Evolutionary conservation across 306 rosid species (phyloP), one percentile per base, ranked within the genome.

Genomic region (Fragaria iinumae): DNA sequence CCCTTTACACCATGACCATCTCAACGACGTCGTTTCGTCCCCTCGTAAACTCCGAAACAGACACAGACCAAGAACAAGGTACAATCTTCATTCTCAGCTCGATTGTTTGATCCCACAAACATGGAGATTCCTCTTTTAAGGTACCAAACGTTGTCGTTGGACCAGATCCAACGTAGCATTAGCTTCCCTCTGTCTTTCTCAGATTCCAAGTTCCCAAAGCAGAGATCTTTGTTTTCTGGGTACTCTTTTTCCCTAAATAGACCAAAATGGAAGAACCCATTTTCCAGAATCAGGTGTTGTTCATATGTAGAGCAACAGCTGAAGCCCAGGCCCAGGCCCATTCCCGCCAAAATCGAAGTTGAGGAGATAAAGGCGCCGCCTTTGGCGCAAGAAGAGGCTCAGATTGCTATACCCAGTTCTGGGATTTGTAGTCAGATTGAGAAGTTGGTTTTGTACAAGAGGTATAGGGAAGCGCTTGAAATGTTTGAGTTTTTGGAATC

Each of bases 401-500:
- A 38, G 73, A 48, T 84, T 18, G 77, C 45, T 23, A 85, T 82
- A 85, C 69, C 85, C 59, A 36, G 82, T 71, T 25, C 77, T 25
- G 91, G 94, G 65, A 41, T 93, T 23, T 86, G 94, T 84, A 63
- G 63, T 60, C 89, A 87, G 86, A 93, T 91, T 32, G 91, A 93
- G 91, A 90, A 87, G 87, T 62, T 89, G 82, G 93, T 88, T 87
- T 76, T 85, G 82, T 76, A 72, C 60, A 86, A 80, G 32, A 84
- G 87, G 75, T 81, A 76, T 49, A 38, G 77, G 69, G 97, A 90
- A 63, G 98, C 93, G 5, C 84, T 91, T 75, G 98, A 93, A 25
- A 75, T 93, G 87, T 93, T 93, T 81, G 97, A 91, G 56, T 81
- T 88, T 70, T 86, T 93, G 89, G 97, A 93, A 83, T 73, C 79